A percentile compares a stretch with the other conserved stretches of the same genome.
Conservation (phyloP, 1,284 basidiomycete species). For the Athelia psychrophila region DNA sequence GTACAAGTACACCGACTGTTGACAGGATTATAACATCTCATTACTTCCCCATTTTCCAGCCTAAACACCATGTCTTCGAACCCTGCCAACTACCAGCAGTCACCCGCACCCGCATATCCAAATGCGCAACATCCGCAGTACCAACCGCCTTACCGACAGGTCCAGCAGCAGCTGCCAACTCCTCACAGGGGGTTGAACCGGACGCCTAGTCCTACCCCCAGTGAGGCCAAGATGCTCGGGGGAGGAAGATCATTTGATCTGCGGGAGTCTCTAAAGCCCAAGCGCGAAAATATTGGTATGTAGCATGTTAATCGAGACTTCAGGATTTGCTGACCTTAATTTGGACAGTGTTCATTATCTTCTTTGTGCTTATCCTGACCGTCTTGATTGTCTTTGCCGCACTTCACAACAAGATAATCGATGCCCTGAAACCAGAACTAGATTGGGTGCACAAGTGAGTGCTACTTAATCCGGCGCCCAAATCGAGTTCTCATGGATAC, state of each 20-base stretch:
- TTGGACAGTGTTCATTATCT: constrained; percentile 33
- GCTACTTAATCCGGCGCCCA: not conserved
- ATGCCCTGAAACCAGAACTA: constrained; percentile 52
- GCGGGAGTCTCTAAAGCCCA: constrained; percentile 29
- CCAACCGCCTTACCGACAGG: too few species aligned
- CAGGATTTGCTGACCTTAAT: too few species aligned
- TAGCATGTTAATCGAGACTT: too few species aligned
- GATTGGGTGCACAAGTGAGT: constrained; percentile 46
- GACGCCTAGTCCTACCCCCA: constrained; percentile 40
- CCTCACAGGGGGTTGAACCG: constrained; percentile 8
- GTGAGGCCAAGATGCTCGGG: constrained; percentile 30
- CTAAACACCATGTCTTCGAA: too few species aligned
- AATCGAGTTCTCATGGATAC: not conserved
- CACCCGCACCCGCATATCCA: too few species aligned
- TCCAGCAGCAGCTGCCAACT: too few species aligned
- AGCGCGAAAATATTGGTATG: constrained; percentile 43
- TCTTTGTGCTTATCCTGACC: constrained; percentile 26
- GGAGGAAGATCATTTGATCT: constrained; percentile 40
- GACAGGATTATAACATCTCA: too few species aligned
- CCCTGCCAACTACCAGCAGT: too few species aligned
- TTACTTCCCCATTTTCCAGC: too few species aligned
- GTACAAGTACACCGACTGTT: too few species aligned
- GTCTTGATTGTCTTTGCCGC: constrained; percentile 52
- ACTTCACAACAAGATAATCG: constrained; percentile 54
- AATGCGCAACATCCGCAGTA: too few species aligned